Evolutionary conservation across 1,139 yeast genomes (phyloP).

Genomic region (Arxiozyma slooffiae): DNA sequence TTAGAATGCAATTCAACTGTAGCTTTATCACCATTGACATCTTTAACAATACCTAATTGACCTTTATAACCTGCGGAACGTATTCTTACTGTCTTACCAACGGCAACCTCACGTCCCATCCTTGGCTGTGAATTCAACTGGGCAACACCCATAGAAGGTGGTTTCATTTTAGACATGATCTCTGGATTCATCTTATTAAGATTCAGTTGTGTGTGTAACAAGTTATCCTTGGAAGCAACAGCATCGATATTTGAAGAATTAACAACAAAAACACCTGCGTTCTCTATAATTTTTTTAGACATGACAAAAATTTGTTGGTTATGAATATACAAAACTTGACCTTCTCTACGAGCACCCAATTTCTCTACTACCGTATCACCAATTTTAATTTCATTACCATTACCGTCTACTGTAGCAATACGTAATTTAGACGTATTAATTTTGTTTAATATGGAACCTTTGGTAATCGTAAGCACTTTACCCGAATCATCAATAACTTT

Average conservation of each 20-base stretch:
- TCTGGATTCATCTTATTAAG: conserved; percentile 81
- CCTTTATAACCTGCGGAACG: conserved; percentile 89
- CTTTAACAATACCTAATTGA: conserved; percentile 84
- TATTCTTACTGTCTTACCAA: conserved; percentile 78
- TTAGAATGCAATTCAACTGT: conserved; percentile 91
- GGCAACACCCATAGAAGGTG: conserved; percentile 42
- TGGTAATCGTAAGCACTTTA: conserved; percentile 57
- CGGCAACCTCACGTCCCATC: conserved; percentile 70
- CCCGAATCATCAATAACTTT: conserved; percentile 82
- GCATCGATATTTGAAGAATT: conserved; percentile 71
- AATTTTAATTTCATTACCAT: conserved; percentile 73
- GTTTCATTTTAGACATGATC: conserved; percentile 37
- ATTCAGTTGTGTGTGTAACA: conserved; percentile 35
- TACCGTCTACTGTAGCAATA: conserved; percentile 76
- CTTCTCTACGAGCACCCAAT: conserved; percentile 74
- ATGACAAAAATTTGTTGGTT: conserved; percentile 70
- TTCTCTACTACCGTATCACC: conserved; percentile 88
- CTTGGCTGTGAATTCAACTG: conserved; percentile 19
- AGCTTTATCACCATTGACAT: conserved; percentile 84
- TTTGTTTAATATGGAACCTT: conserved; percentile 72
- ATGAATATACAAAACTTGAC: conserved; percentile 77
- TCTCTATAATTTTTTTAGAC: conserved; percentile 69
- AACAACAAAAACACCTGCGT: conserved; percentile 84
- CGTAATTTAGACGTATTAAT: conserved; percentile 54
- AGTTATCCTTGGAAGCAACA: conserved; percentile 61